Evolutionary conservation across 129 eudicot genomes (phyloP), one percentile per base, ranked within the genome.

Genomic region (Chrysanthemum makinoi): DNA sequence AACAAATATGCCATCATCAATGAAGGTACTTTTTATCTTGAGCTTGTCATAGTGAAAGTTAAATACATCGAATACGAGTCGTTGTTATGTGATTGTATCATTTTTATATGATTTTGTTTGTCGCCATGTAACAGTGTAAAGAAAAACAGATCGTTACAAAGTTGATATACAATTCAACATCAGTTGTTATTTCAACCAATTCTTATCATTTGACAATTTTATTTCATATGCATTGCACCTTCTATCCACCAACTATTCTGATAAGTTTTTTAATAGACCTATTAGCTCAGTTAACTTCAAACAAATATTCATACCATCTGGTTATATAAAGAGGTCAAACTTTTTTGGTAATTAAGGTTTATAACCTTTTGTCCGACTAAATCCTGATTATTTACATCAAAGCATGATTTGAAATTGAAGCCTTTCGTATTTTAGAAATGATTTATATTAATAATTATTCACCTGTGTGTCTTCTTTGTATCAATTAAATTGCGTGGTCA

Each of bases 191-290:
- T 20, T 56, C 19, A 18, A 18, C 10, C 10, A 15, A 15, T 56
- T 56, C 30, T 56, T 56, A 18, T 18, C 28, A 56, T 56, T 56
- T 56, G 62, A 56, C 10, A 56, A 17, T 56, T 56, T 15, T 18
- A 20, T 17, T 55, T 55, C 62, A 17, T 56, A 56, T 56, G 22
- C 62, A 56, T 56, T 56, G 62, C 62, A 56, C 19, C 62, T 56
- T 56, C 22, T 56, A 56, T 10, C 62, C 22, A 56, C 46, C 46
- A 39, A 39, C 46, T 17, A 17, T 56, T 18, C 19, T 6, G 19
- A 56, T 56, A 9, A 15, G 19, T 15, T 56, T 15, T 17, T 8
- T 4, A 56, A 18, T 56, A 56, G 8, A 15, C 56, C 4, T 51
- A 51, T 51, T 11, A 51, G 17, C 5, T 51, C 15, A 51, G 1